Evolutionary conservation across 2,329 filamentous ascomycete genomes (phyloP).

Genomic region (Helotiales sp.): DNA sequence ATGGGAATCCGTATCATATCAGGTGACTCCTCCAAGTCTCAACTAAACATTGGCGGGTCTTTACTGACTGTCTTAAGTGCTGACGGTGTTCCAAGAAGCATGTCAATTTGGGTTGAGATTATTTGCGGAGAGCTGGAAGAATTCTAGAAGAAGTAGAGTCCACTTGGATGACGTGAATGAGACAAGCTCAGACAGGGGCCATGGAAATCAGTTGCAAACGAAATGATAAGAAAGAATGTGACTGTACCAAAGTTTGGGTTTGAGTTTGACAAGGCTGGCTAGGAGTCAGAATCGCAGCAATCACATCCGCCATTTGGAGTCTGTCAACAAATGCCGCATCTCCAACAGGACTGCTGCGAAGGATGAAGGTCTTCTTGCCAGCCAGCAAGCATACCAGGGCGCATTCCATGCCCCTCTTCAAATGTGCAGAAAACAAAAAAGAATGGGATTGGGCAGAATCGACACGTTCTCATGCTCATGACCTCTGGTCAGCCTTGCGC

Average conservation of each 20-base stretch:
- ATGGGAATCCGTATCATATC: neutral
- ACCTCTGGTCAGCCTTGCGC: neutral
- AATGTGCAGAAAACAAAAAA: neutral
- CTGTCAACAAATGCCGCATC: neutral
- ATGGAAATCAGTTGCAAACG: neutral
- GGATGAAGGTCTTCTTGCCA: neutral
- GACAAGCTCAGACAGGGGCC: neutral
- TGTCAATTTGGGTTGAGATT: neutral
- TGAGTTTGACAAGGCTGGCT: conserved; percentile 9
- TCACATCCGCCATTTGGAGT: neutral
- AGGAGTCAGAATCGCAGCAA: neutral
- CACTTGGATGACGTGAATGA: conserved; percentile 8
- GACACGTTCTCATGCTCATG: neutral
- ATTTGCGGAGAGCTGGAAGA: neutral
- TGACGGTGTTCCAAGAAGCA: neutral
- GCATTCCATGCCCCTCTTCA: neutral
- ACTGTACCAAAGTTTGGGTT: neutral
- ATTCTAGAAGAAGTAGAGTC: neutral
- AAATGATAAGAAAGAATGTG: neutral
- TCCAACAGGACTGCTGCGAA: neutral
- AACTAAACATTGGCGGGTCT: neutral
- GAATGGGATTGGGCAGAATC: neutral
- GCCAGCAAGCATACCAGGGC: neutral
- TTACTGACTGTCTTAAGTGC: neutral
- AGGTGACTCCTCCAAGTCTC: conserved; percentile 1